phyloP scores from a whole-genome alignment of 23 red algal genomes.

The Gracilariopsis chorda region DNA sequence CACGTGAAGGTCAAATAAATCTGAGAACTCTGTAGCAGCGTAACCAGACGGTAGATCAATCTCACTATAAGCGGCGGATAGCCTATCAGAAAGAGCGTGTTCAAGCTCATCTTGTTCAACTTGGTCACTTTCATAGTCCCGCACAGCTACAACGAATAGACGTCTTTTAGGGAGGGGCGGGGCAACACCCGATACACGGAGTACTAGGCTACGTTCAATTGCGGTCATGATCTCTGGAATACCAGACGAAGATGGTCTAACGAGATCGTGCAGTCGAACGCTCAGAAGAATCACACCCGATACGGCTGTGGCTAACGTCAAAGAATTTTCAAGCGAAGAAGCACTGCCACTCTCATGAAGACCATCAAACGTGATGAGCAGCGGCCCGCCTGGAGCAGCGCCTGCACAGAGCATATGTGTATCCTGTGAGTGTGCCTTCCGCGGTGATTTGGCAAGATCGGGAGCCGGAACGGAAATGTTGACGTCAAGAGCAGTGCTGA shows the following conservation, averaged over 20 bases:
- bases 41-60: slow-evolving; percentile 57
- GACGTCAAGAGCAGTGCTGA: not conserved
- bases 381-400: slow-evolving; percentile 11
- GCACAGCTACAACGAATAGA: slow-evolving; percentile 78
- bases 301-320: slow-evolving; percentile 20
- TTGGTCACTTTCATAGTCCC: slow-evolving; percentile 71
- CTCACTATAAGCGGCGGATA: slow-evolving; percentile 21
- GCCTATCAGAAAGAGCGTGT: slow-evolving; percentile 25
- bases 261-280: slow-evolving; percentile 38
- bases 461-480: not conserved
- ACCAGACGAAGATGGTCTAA: slow-evolving; percentile 7
- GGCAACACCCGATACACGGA: slow-evolving; percentile 18
- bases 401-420: slow-evolving; percentile 11
- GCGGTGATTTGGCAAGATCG: not conserved
- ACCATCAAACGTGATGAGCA: slow-evolving; percentile 41
- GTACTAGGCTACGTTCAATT: slow-evolving; percentile 2
- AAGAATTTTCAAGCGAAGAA: not conserved
- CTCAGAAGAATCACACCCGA: slow-evolving; percentile 35
- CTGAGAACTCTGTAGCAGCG: slow-evolving; percentile 22
- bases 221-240: slow-evolving; percentile 19
- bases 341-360: not conserved
- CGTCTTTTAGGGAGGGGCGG: slow-evolving; percentile 20
- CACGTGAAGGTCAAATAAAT: slow-evolving; percentile 75
- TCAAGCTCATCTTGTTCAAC: slow-evolving; percentile 62
- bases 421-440: not conserved